phyloP scores from a whole-genome alignment of 2,329 filamentous ascomycete genomes.

The Juglanconis juglandina region DNA sequence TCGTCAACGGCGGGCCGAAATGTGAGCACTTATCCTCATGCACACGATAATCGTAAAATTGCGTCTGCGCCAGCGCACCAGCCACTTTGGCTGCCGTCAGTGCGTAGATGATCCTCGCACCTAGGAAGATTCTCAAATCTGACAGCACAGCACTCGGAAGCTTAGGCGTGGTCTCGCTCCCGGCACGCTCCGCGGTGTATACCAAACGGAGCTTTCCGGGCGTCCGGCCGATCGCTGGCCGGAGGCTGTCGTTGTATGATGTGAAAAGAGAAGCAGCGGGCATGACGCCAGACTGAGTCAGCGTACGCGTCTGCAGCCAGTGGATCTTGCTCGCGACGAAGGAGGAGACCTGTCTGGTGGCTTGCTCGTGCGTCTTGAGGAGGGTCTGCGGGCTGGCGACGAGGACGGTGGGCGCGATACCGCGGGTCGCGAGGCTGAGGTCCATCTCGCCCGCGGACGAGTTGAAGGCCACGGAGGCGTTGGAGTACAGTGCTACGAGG shows the following conservation, averaged over 20 bases:
- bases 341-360: slow-evolving; percentile 58
- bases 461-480: slow-evolving; percentile 82
- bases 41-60: slow-evolving; percentile 80
- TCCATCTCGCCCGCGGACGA: slow-evolving; percentile 77
- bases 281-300: slow-evolving; percentile 71
- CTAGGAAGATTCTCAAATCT: slow-evolving; percentile 77
- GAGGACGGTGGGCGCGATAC: slow-evolving; percentile 77
- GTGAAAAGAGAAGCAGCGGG: slow-evolving; percentile 63
- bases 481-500: slow-evolving; percentile 77
- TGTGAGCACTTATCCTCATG: slow-evolving; percentile 51
- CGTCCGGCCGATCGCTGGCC: slow-evolving; percentile 56
- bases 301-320: slow-evolving; percentile 65
- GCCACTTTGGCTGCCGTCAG: slow-evolving; percentile 80
- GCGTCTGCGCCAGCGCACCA: slow-evolving; percentile 82
- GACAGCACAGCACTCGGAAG: slow-evolving; percentile 70
- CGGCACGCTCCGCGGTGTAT: slow-evolving; percentile 72
- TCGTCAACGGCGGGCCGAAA: slow-evolving; percentile 79
- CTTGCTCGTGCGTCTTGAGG: slow-evolving; percentile 62
- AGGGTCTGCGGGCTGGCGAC: slow-evolving; percentile 74
- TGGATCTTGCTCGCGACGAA: slow-evolving; percentile 65
- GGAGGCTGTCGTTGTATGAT: slow-evolving; percentile 56
- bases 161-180: slow-evolving; percentile 53
- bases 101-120: slow-evolving; percentile 79
- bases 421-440: slow-evolving; percentile 68
- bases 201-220: slow-evolving; percentile 77